These are phyloP conservation scores for Clavispora asparagi DNA, from an alignment of 805 yeast genomes.

Conservation along the genomic window DNA sequence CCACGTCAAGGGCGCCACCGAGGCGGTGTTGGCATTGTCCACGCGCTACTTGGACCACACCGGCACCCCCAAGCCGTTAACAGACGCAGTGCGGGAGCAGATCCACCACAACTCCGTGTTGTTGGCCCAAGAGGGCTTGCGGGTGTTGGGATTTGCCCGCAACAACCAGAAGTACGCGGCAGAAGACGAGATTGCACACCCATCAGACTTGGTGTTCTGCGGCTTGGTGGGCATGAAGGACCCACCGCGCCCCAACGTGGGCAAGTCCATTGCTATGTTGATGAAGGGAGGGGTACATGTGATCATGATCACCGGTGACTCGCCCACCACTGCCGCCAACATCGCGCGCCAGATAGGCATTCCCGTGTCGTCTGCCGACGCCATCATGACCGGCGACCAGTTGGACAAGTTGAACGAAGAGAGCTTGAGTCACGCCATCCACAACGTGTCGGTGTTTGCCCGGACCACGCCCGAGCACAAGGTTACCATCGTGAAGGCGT, in stretches of 20 bases:
- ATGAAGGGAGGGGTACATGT: slow-evolving; percentile 93
- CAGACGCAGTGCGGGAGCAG: slow-evolving; percentile 40
- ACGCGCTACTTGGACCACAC: slow-evolving; percentile 52
- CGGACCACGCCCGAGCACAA: slow-evolving; percentile 95
- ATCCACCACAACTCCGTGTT: slow-evolving; percentile 54
- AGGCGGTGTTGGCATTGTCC: slow-evolving; percentile 60
- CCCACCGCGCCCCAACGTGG: slow-evolving; percentile 91
- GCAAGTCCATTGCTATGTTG: slow-evolving; percentile 64
- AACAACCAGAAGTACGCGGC: slow-evolving; percentile 30
- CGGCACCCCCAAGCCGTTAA: slow-evolving; percentile 58
- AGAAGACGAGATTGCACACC: slow-evolving; percentile 31
- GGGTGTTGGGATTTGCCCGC: slow-evolving; percentile 79
- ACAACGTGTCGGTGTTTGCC: slow-evolving; percentile 84
- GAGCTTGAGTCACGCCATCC: slow-evolving; percentile 68
- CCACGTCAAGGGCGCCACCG: slow-evolving; percentile 88
- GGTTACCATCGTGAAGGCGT: slow-evolving; percentile 81
- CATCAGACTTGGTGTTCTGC: slow-evolving; percentile 63
- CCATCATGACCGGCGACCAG: slow-evolving; percentile 82
- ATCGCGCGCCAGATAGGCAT: slow-evolving; percentile 89
- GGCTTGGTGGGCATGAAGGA: slow-evolving; percentile 96
- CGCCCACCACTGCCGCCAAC: slow-evolving; percentile 78
- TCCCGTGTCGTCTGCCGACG: slow-evolving; percentile 59
- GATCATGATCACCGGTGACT: slow-evolving; percentile 97
- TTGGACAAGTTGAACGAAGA: slow-evolving; percentile 70
- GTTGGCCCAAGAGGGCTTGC: slow-evolving; percentile 78